phyloP scores from a whole-genome alignment of 2,329 filamentous ascomycete genomes.

The Iodosphaeria phyllophila region DNA sequence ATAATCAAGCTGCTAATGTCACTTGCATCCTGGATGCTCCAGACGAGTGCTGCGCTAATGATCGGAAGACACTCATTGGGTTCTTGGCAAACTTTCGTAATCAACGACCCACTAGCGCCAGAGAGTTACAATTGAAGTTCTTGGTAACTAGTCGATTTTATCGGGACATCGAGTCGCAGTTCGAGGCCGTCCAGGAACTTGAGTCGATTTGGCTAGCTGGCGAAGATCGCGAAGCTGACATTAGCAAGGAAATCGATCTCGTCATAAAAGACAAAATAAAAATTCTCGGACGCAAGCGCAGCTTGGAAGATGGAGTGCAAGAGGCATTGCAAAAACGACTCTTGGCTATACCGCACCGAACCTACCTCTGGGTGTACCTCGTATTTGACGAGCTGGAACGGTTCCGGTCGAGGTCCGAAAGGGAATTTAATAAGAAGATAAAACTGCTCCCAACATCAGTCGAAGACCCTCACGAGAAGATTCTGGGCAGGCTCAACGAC shows the following conservation, averaged over 20 bases:
- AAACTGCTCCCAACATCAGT: too few species aligned
- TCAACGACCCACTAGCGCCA: too few species aligned
- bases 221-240: slow-evolving; percentile 16
- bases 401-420: too few species aligned
- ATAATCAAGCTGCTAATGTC: slow-evolving; percentile 11
- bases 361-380: slow-evolving; percentile 19
- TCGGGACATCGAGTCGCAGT: slow-evolving; percentile 9
- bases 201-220: slow-evolving; percentile 17
- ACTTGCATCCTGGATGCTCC: slow-evolving; percentile 20
- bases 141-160: slow-evolving; percentile 18
- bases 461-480: too few species aligned
- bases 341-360: slow-evolving; percentile 10
- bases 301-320: slow-evolving; percentile 5
- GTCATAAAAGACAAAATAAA: slow-evolving; percentile 14
- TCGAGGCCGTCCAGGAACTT: too few species aligned
- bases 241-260: slow-evolving; percentile 15
- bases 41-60: slow-evolving; percentile 16
- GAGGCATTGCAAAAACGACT: slow-evolving; percentile 6
- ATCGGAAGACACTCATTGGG: slow-evolving; percentile 8
- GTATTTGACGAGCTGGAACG: slow-evolving; percentile 15
- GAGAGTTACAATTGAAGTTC: slow-evolving; percentile 10
- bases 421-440: too few species aligned
- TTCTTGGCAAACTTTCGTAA: too few species aligned
- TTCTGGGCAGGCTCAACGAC: too few species aligned
- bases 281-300: slow-evolving; percentile 4